Conservation (phyloP, 208 protist species). For the Porcisia hertigi region DNA sequence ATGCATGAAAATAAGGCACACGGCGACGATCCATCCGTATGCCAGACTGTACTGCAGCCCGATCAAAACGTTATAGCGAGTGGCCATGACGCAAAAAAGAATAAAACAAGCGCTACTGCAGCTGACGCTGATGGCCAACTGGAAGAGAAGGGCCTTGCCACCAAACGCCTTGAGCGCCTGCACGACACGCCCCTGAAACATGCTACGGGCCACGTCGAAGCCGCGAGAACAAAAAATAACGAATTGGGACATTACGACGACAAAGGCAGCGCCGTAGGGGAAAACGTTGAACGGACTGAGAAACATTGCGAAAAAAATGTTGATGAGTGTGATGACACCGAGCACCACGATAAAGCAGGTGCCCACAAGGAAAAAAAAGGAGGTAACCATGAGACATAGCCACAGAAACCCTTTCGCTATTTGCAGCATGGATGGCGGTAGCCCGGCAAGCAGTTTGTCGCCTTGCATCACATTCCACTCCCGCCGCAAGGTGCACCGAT, state of each 20-base stretch:
- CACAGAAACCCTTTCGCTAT: slow-evolving; percentile 55
- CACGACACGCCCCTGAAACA: slow-evolving; percentile 59
- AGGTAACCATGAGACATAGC: slow-evolving; percentile 59
- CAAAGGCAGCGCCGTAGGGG: slow-evolving; percentile 52
- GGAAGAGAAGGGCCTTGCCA: slow-evolving; percentile 35
- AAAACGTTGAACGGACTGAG: slow-evolving; percentile 55
- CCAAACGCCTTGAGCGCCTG: slow-evolving; percentile 49
- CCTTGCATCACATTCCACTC: slow-evolving; percentile 15
- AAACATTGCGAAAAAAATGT: slow-evolving; percentile 75
- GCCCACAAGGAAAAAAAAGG: slow-evolving; percentile 62
- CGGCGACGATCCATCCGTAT: slow-evolving; percentile 71
- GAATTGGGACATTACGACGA: slow-evolving; percentile 49
- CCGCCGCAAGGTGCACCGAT: slow-evolving; percentile 24
- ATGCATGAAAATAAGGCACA: slow-evolving; percentile 58
- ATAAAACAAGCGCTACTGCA: slow-evolving; percentile 48
- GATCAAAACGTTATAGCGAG: slow-evolving; percentile 41
- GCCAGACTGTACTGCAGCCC: slow-evolving; percentile 66
- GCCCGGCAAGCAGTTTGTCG: slow-evolving; percentile 34
- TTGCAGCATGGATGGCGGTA: slow-evolving; percentile 40
- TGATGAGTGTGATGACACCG: slow-evolving; percentile 37
- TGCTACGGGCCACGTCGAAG: slow-evolving; percentile 60
- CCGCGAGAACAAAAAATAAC: slow-evolving; percentile 61
- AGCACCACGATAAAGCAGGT: slow-evolving; percentile 54
- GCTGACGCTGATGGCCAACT: slow-evolving; percentile 38
- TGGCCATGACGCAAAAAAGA: slow-evolving; percentile 61